Evolutionary conservation across 441 rosid species (phyloP), one percentile per base, ranked within the genome.

Genomic region (Erysimum pusillum): DNA sequence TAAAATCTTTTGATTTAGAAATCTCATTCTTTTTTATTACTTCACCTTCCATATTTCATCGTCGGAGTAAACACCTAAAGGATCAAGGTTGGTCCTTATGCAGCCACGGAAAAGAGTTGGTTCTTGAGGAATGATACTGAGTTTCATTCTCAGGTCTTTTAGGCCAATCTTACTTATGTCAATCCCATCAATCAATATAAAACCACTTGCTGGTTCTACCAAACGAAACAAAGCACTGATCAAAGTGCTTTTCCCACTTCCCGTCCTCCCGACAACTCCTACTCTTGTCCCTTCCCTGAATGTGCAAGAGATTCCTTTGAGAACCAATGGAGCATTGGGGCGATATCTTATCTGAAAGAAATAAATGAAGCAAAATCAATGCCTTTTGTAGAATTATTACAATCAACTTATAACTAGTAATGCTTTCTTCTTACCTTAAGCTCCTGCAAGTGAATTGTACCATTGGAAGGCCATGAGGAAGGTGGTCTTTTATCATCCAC

Each of bases 61-160:
- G 36, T 94, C 97, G 4, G 93, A 83, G 71, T 85, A 85, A 76
- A 90, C 85, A 71, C 92, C 90, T 44, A 94, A 71, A 76, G 97
- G 97, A 70, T 91, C 98, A 67, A 91, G 79, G 81, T 91, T 94
- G 9, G 92, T 87, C 39, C 98, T 81, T 49, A 94, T 80, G 54
- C 91, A 88, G 35, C 97, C 98, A 69, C 86, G 71, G 69, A 92
- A 94, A 39, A 92, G 92, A 69, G 95, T 87, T 68, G 98, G 90
- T 31, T 92, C 98, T 75, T 92, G 97, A 75, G 98, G 97, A 75
- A 94, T 92, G 82, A 94, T 92, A 80, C 98, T 87, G 20, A 94
- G 90, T 84, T 90, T 92, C 87, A 79, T 83, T 58, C 98, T 88
- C 75, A 94, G 69, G 69, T 92, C 98, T 70, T 89, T 94, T 8